phyloP scores from a whole-genome alignment of 164 flowering plant genomes.

The Vitis amurensis region DNA sequence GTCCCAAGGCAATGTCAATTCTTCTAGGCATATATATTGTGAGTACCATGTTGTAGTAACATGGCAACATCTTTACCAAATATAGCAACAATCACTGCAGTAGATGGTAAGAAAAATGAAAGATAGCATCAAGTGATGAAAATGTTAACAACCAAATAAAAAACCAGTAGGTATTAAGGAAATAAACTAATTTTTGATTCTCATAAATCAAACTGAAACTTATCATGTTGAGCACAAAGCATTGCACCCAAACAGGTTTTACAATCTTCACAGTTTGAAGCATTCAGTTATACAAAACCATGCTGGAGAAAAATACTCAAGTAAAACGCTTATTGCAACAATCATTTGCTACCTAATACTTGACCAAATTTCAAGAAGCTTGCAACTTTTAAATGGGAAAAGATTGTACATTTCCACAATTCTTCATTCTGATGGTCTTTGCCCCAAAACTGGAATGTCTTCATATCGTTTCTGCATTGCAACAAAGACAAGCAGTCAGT shows the following conservation, averaged over 20 bases:
- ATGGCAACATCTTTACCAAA: too few relatives aligned
- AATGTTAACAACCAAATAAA: background rate
- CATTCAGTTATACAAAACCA: background rate
- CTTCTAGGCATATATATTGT: too few relatives aligned
- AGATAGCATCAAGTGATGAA: too few relatives aligned
- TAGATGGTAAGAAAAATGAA: too few relatives aligned
- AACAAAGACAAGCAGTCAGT: slow-evolving; percentile 2
- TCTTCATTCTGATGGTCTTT: slow-evolving; percentile 49
- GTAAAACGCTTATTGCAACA: slow-evolving; percentile 19
- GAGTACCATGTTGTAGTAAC: too few relatives aligned
- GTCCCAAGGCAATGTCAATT: too few relatives aligned
- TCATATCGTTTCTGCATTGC: slow-evolving; percentile 51
- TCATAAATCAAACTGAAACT: background rate
- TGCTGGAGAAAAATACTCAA: background rate
- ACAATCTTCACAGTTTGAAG: background rate
- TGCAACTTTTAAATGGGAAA: background rate
- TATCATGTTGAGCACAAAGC: background rate
- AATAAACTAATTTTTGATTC: background rate
- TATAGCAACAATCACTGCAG: too few relatives aligned
- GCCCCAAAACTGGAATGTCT: slow-evolving; percentile 58
- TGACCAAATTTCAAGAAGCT: slow-evolving; percentile 4
- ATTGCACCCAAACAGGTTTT: background rate
- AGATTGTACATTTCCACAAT: background rate
- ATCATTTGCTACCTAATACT: slow-evolving; percentile 2
- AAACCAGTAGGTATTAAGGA: background rate